phyloP scores from a whole-genome alignment of 169 alveolate species.

The Blepharisma undulans region DNA sequence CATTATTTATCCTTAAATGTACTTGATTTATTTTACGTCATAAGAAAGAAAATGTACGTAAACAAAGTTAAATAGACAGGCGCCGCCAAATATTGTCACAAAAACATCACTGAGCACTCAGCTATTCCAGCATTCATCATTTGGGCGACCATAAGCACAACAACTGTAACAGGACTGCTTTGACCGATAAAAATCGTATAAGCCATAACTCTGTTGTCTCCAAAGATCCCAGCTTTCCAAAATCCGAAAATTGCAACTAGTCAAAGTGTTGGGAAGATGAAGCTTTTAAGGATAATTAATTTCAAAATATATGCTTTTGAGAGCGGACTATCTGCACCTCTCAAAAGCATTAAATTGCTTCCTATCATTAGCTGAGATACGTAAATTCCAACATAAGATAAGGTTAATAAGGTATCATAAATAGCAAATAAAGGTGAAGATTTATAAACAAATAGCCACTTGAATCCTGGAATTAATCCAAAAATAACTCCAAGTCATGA shows the following conservation, averaged over 20 bases:
- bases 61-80: neutral
- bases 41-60: neutral
- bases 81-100: neutral
- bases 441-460: neutral
- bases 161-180: neutral
- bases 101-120: neutral
- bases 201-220: neutral
- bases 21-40: neutral
- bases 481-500: neutral
- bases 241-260: neutral
- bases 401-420: neutral
- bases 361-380: neutral
- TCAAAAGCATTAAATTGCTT: neutral
- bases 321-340: neutral
- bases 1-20: neutral
- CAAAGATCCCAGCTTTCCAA: constrained; percentile 23
- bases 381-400: neutral
- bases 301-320: neutral
- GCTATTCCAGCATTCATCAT: neutral
- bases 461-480: constrained; percentile 26
- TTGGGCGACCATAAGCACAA: neutral
- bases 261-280: neutral
- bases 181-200: neutral
- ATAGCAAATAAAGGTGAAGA: neutral
- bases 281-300: neutral